Evolutionary conservation across 106 monocot genomes (phyloP).

Genomic region (Platanthera zijinensis): DNA sequence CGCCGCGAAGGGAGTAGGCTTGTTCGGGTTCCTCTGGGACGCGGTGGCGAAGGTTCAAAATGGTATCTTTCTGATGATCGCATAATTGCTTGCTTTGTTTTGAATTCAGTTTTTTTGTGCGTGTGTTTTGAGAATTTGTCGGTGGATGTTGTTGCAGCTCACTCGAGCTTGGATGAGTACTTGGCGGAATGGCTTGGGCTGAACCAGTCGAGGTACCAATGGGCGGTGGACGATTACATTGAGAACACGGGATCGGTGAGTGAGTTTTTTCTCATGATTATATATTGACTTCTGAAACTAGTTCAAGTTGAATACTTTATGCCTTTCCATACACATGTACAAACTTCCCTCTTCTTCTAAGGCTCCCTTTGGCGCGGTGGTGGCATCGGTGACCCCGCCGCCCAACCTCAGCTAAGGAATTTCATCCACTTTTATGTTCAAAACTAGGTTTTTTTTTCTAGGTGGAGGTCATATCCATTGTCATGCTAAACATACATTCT

Average conservation of each 20-base stretch:
- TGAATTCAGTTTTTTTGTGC: neutral
- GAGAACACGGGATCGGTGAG: constrained; percentile 60
- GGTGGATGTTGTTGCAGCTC: constrained; percentile 37
- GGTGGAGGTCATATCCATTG: neutral
- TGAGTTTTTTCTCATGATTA: neutral
- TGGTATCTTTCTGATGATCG: constrained; percentile 38
- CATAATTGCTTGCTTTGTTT: neutral
- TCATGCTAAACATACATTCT: no score
- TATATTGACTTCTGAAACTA: neutral
- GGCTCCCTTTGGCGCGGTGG: no score
- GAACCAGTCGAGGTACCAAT: constrained; percentile 89
- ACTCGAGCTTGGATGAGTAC: constrained; percentile 82
- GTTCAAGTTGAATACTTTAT: no score
- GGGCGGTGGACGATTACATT: constrained; percentile 89
- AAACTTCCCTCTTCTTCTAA: neutral
- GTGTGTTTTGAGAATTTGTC: neutral
- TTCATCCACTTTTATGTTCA: neutral
- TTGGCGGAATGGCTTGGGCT: constrained; percentile 81
- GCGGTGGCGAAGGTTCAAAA: constrained; percentile 69
- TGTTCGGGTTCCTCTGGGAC: constrained; percentile 64
- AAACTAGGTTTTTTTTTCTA: neutral
- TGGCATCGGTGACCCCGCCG: no score
- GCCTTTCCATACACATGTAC: neutral
- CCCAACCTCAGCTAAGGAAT: no score
- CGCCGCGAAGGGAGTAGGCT: constrained; percentile 9